phyloP scores from a whole-genome alignment of 306 rosid species.

The Rosa rugosa region DNA sequence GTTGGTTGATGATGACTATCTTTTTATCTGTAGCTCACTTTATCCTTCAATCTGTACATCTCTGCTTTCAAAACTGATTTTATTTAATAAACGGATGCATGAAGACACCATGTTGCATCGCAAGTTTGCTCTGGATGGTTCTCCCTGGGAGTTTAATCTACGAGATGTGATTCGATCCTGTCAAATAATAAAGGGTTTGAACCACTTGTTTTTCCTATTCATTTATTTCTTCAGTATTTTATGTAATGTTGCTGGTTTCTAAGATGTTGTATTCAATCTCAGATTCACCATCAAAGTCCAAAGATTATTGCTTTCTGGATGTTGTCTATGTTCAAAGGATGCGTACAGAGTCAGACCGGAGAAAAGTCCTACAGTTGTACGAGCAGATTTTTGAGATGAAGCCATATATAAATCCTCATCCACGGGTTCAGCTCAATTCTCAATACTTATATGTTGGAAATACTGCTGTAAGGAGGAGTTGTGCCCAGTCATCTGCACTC shows the following conservation, averaged over 20 bases:
- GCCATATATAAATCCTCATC: conserved; percentile 71
- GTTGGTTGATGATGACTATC: conserved; percentile 72
- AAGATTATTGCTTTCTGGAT: conserved; percentile 67
- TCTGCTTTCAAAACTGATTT: conserved; percentile 58
- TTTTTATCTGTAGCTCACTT: conserved; percentile 72
- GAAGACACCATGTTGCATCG: conserved; percentile 69
- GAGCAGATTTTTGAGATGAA: conserved; percentile 57
- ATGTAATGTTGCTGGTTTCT: conserved; percentile 12
- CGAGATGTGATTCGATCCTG: conserved; percentile 93
- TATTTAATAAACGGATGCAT: conserved; percentile 72
- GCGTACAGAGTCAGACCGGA: conserved; percentile 83
- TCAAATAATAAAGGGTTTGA: conserved; percentile 74
- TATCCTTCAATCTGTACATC: conserved; percentile 55
- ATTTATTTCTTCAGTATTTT: background rate
- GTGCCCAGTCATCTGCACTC: conserved; percentile 35
- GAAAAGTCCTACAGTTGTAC: conserved; percentile 65
- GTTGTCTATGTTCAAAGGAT: conserved; percentile 80
- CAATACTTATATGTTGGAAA: conserved; percentile 59
- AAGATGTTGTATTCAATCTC: conserved; percentile 28
- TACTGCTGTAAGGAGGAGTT: conserved; percentile 55
- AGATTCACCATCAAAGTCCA: conserved; percentile 51
- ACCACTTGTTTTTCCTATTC: conserved; percentile 12
- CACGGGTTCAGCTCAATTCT: conserved; percentile 60
- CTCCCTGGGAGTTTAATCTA: conserved; percentile 97
- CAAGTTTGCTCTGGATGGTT: conserved; percentile 82